Base-by-base conservation (phyloP, 345 rosid species). In the Boechera divaricarpa region DNA sequence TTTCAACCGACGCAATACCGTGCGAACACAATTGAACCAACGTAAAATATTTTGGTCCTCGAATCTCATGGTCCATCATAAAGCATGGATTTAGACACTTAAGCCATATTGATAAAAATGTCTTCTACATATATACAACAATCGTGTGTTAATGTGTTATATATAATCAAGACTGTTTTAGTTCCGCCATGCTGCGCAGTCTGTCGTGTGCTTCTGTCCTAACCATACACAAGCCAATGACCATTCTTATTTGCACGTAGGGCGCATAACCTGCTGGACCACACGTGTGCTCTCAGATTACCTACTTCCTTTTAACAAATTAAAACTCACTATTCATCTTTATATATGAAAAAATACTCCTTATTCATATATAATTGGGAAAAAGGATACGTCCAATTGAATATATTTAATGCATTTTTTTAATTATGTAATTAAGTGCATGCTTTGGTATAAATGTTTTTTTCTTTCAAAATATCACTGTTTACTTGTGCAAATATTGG, bases 171-270 rank as follows among this genome's bases (percentile, higher is more conserved):
- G 69, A 53, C 28, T 69, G 75, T 69, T 69, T 54, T 38, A 52
- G 41, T 61, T 32, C 47, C 47, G 53, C 68, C 58, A 39, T 49
- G 45, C 67, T 53, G 68, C 54, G 73, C 66, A 28, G 52, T 52
- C 64, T 69, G 70, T 76, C 64, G 9, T 51, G 60, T 70, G 66
- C 80, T 61, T 76, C 67, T 55, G 63, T 47, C 38, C 54, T 42
- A 70, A 64, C 76, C 76, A 70, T 36, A 63, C 72, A 63, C 24
- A 42, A 70, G 80, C 76, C 54, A 63, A 72, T 70, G 66, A 47
- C 72, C 47, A 77, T 33, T 77, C 76, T 56, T 77, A 70, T 70
- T 77, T 72, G 67, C 80, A 77, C 72, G 80, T 77, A 72, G 73
- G 15, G 16, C 47, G 47, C 72, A 77, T 63, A 58, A 47, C 61